phyloP scores from a whole-genome alignment of 768 basidiomycete species.

The Amanita brunnescens region DNA sequence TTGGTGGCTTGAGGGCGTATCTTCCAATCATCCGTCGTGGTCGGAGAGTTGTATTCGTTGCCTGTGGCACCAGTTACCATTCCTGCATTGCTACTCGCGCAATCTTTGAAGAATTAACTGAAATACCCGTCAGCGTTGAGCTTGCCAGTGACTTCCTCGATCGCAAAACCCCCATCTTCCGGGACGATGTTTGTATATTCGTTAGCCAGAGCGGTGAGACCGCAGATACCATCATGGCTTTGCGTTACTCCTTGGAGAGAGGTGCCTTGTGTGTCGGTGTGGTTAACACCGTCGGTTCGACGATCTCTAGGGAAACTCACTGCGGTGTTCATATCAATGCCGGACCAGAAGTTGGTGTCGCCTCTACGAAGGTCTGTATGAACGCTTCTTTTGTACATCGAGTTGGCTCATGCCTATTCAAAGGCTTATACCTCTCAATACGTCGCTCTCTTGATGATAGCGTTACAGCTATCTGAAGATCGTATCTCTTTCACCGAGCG shows the following conservation, averaged over 20 bases:
- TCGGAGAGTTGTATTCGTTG: slow-evolving; percentile 90
- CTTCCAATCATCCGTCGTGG: slow-evolving; percentile 93
- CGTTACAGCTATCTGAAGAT: slow-evolving; percentile 96
- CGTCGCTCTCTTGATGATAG: slow-evolving; percentile 96
- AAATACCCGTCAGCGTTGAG: slow-evolving; percentile 96
- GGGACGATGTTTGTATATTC: slow-evolving; percentile 96
- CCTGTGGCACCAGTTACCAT: slow-evolving; percentile 99
- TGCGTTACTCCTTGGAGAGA: slow-evolving; percentile 94
- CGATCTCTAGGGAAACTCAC: slow-evolving; percentile 95
- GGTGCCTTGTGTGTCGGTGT: slow-evolving; percentile 96
- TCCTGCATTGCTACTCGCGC: slow-evolving; percentile 94
- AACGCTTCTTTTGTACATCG: slow-evolving; percentile 6
- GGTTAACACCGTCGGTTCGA: slow-evolving; percentile 97
- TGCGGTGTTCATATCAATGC: slow-evolving; percentile 99
- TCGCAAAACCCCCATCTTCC: slow-evolving; percentile 98
- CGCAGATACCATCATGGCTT: slow-evolving; percentile 92
- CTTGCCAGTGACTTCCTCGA: slow-evolving; percentile 98
- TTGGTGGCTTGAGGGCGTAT: slow-evolving; percentile 93
- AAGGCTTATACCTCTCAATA: slow-evolving; percentile 99
- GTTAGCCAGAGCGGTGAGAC: slow-evolving; percentile 98
- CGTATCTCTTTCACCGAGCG: slow-evolving; percentile 88
- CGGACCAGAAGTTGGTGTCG: slow-evolving; percentile 97
- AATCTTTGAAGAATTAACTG: slow-evolving; percentile 97
- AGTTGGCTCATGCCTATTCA: background rate
- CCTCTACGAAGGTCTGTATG: slow-evolving; percentile 79